A percentile compares a stretch with the other conserved stretches of the same genome.
phyloP scores from a whole-genome alignment of 202 grass and related monocot genomes.

The Miscanthus sacchariflorus region DNA sequence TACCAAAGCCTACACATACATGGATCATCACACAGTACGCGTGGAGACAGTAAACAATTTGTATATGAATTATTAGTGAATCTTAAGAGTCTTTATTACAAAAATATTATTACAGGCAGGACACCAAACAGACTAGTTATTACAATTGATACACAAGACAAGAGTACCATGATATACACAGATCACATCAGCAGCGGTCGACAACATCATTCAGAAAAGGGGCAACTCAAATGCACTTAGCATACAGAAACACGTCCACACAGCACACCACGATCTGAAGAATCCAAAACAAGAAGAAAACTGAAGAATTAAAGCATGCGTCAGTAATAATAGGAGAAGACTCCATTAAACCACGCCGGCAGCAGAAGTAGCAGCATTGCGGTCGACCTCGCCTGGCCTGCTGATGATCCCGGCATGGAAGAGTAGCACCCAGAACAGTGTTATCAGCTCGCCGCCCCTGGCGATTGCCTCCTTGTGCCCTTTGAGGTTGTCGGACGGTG shows the following conservation, averaged over 20 bases:
- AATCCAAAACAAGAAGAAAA: too few species aligned
- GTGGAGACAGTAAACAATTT: background rate
- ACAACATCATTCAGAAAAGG: background rate
- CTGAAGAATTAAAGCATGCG: too few species aligned
- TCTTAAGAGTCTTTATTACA: background rate
- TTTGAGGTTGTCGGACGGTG: background rate
- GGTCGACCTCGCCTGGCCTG: background rate
- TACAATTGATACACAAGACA: too few species aligned
- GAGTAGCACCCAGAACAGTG: background rate
- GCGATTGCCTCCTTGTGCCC: slow-evolving; percentile 12
- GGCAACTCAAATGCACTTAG: background rate
- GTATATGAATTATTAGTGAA: background rate
- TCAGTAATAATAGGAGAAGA: too few species aligned
- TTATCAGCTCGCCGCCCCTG: slow-evolving; percentile 35
- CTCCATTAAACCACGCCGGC: background rate
- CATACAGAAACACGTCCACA: background rate
- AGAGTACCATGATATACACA: background rate
- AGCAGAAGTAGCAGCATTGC: too few species aligned
- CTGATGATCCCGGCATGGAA: background rate
- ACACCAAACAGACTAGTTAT: background rate
- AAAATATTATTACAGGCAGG: background rate
- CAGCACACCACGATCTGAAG: background rate
- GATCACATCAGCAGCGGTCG: background rate
- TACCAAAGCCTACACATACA: too few species aligned
- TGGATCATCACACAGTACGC: too few species aligned